A percentile compares a stretch with the other conserved stretches of the same genome.
Evolutionary conservation across 768 basidiomycete genomes (phyloP).

Genomic region (Sistotremastrum suecicum): DNA sequence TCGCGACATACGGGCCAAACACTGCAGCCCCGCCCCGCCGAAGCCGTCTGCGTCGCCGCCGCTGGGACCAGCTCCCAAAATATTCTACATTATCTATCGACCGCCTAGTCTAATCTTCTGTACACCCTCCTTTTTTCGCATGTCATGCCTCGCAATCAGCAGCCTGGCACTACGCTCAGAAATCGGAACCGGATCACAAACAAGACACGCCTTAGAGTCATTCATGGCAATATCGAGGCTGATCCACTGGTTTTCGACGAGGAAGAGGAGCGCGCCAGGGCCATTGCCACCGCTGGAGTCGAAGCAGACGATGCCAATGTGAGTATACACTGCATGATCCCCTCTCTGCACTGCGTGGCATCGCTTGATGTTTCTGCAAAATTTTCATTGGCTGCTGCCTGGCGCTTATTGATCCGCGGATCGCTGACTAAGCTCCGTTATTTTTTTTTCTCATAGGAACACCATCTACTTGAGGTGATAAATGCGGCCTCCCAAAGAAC

Average conservation of each 20-base stretch:
- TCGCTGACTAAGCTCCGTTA: constrained; percentile 31
- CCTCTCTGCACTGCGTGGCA: constrained; percentile 15
- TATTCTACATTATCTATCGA: too few relatives aligned
- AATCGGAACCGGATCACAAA: constrained; percentile 87
- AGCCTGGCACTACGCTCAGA: constrained; percentile 20
- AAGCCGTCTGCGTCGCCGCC: too few relatives aligned
- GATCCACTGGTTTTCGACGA: constrained; percentile 72
- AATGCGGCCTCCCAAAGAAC: constrained; percentile 40
- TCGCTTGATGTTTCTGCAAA: constrained; percentile 19
- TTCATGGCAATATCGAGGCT: constrained; percentile 68
- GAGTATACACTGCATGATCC: constrained; percentile 29
- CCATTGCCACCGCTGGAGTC: constrained; percentile 72
- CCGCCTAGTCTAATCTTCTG: too few relatives aligned
- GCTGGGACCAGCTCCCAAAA: too few relatives aligned
- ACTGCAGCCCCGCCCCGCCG: too few relatives aligned
- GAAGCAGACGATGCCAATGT: constrained; percentile 91
- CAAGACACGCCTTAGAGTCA: constrained; percentile 79
- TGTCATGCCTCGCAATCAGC: constrained; percentile 13
- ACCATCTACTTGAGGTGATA: constrained; percentile 43
- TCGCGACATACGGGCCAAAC: too few relatives aligned
- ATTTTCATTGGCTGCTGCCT: constrained; percentile 29
- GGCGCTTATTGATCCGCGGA: constrained; percentile 34
- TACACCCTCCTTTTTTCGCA: too few relatives aligned
- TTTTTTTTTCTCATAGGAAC: constrained; percentile 27
- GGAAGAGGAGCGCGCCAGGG: constrained; percentile 74